Conservation (phyloP, 108 stramenopile species). For the Schizochytrium sp. region DNA sequence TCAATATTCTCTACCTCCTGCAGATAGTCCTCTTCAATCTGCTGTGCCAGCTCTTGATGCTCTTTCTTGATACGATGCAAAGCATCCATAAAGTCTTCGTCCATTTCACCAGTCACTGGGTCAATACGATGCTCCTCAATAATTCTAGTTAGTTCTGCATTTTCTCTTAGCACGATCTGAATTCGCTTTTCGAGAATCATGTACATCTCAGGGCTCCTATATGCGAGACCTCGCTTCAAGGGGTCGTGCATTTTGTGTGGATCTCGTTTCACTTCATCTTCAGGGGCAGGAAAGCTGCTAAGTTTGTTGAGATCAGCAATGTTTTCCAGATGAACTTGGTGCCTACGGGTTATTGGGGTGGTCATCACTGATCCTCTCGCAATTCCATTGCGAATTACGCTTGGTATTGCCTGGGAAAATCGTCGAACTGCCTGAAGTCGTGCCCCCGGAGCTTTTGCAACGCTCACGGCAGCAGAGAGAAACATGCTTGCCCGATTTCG, state of each 20-base stretch:
- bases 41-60: background rate
- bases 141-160: constrained; percentile 46
- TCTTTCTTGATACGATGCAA: constrained; percentile 43
- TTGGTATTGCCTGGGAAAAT: background rate
- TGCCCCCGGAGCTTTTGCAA: background rate
- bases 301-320: background rate
- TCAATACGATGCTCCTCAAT: constrained; percentile 53
- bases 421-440: background rate
- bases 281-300: constrained; percentile 7
- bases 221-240: constrained; percentile 15
- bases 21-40: background rate
- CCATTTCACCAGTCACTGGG: constrained; percentile 49
- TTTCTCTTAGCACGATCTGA: constrained; percentile 24
- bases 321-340: constrained; percentile 39
- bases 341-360: background rate
- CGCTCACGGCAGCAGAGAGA: background rate
- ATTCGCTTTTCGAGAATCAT: constrained; percentile 19
- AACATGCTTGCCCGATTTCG: background rate
- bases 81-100: constrained; percentile 40
- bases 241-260: constrained; percentile 58
- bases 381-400: background rate
- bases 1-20: background rate
- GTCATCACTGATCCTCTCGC: background rate
- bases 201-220: constrained; percentile 59
- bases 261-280: constrained; percentile 17